Evolutionary conservation across 352 stramenopile species (phyloP), one percentile per base, ranked within the genome.

Genomic region (Pythium coloratum): DNA sequence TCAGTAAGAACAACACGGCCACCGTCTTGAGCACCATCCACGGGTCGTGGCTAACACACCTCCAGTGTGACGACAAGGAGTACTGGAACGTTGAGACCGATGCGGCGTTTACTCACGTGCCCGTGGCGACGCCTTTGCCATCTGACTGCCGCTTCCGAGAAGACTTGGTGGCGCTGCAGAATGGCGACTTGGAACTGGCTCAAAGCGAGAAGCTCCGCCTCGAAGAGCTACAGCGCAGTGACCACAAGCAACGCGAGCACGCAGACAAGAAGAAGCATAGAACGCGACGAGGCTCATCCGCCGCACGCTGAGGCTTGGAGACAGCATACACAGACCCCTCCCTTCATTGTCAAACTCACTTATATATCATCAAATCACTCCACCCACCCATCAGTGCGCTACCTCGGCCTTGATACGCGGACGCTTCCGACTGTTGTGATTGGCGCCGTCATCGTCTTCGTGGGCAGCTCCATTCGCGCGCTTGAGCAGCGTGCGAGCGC

Each of bases 41-140:
- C 28, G 85, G 85, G 20, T 90, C 82, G 56, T 93, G 85, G 85
- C 71, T 91, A 47, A 85, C 80, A 8, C 81, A 91, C 32, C 65
- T 93, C 14, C 76, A 89, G 60, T 89, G 84, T 53, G 81, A 93
- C 69, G 76, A 73, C 53, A 88, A 89, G 60, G 81, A 83, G 67
- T 91, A 90, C 59, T 94, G 85, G 85, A 77, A 91, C 38, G 72
- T 92, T 24, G 80, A 89, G 34, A 85, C 81, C 0, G 83, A 90
- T 62, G 83, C 85, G 16, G 78, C 76, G 9, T 90, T 85, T 50
- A 70, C 82, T 38, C 81, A 89, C 64, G 70, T 44, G 14, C 78
- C 81, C 0, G 74, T 91, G 8, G 59, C 66, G 20, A 50, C 69
- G 3, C 62, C 83, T 18, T 67, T 91, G 26, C 75, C 76, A 3